These are phyloP conservation scores for Chaetomiaceae sp. DNA, from an alignment of 2,329 filamentous ascomycete species.

Conservation along the genomic window DNA sequence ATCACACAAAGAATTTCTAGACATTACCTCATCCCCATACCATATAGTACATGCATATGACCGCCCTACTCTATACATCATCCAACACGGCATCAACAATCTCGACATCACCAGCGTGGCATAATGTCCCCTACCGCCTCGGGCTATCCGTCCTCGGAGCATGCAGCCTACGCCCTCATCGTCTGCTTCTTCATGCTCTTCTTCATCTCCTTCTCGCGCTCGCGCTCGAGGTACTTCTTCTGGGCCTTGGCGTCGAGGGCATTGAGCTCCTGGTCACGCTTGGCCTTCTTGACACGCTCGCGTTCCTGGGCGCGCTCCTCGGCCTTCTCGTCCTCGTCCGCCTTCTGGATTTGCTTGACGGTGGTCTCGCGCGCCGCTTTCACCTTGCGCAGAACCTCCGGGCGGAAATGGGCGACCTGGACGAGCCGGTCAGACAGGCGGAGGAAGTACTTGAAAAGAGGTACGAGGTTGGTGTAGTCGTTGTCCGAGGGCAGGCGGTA, in stretches of 20 bases:
- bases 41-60: too few relatives aligned
- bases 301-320: constrained; percentile 70
- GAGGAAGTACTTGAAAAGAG: constrained; percentile 77
- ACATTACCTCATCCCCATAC: too few relatives aligned
- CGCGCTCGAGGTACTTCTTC: constrained; percentile 79
- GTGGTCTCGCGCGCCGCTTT: constrained; percentile 74
- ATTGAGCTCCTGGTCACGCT: constrained; percentile 78
- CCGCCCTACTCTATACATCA: too few relatives aligned
- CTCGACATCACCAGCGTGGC: background rate
- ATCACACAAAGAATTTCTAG: too few relatives aligned
- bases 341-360: constrained; percentile 70
- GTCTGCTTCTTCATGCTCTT: constrained; percentile 53
- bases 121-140: background rate
- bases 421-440: constrained; percentile 81
- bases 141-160: too few relatives aligned
- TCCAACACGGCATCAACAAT: background rate
- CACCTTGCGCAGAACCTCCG: constrained; percentile 84
- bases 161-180: constrained; percentile 40
- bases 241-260: constrained; percentile 75
- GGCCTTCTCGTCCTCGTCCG: constrained; percentile 73
- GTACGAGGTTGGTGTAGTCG: constrained; percentile 61
- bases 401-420: constrained; percentile 74
- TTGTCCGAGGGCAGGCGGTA: constrained; percentile 63
- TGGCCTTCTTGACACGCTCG: constrained; percentile 77
- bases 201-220: constrained; percentile 68